Conservation (phyloP, 371 early-diverging fungal species). For the Mortierella sp. region DNA sequence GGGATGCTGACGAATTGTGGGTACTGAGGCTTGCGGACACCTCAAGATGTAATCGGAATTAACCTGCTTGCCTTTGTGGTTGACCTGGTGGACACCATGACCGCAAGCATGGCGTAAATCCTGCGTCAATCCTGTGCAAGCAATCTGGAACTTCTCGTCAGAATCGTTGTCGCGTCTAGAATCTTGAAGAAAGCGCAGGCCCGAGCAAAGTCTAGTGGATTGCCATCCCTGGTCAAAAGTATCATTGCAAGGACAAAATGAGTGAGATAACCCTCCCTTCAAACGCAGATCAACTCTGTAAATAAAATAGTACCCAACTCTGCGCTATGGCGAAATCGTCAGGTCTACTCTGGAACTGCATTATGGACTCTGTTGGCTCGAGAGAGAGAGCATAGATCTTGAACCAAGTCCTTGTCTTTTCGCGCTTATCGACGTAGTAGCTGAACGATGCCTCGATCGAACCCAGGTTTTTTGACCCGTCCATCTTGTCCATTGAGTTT, state of each 20-base stretch:
- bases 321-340: constrained; percentile 63
- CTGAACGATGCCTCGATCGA: constrained; percentile 49
- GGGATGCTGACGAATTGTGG: too few relatives aligned
- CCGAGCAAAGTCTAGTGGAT: constrained; percentile 12
- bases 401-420: constrained; percentile 66
- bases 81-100: too few relatives aligned
- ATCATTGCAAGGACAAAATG: too few relatives aligned
- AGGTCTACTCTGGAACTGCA: constrained; percentile 66
- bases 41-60: too few relatives aligned
- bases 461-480: background rate
- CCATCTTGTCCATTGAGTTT: too few relatives aligned
- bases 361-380: constrained; percentile 64
- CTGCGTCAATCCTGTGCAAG: constrained; percentile 3
- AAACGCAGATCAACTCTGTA: background rate
- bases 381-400: constrained; percentile 64
- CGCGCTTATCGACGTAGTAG: constrained; percentile 60
- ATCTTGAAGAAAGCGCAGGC: background rate
- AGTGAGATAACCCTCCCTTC: background rate
- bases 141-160: constrained; percentile 8
- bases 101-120: too few relatives aligned
- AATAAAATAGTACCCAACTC: constrained; percentile 61
- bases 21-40: too few relatives aligned
- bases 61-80: background rate
- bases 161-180: background rate
- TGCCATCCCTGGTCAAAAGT: constrained; percentile 45